phyloP scores from a whole-genome alignment of 164 flowering plant species.

The Tetrastigma voinierianum region DNA sequence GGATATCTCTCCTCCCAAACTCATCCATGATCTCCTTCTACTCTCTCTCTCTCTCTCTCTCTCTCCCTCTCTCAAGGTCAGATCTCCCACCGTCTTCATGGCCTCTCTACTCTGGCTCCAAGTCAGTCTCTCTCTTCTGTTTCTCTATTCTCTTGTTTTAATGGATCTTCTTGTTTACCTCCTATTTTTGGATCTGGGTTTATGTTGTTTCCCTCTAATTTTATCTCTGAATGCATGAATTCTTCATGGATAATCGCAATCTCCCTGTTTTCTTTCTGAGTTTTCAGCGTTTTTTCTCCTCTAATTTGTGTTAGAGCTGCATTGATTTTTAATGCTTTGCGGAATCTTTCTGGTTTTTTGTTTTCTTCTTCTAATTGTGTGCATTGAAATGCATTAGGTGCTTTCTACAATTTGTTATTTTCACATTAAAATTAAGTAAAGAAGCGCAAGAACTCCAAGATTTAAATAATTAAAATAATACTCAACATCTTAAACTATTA shows the following conservation, averaged over 20 bases:
- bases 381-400: too few relatives aligned
- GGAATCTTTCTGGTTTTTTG: too few relatives aligned
- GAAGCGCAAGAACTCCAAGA: too few relatives aligned
- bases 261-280: background rate
- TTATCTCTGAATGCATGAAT: background rate
- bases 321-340: too few relatives aligned
- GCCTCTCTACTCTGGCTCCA: conserved; percentile 53
- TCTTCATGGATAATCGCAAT: background rate
- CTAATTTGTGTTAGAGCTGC: too few relatives aligned
- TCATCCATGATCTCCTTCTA: conserved; percentile 34
- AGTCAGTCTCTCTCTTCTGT: conserved; percentile 25
- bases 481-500: too few relatives aligned
- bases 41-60: conserved; percentile 36
- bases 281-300: background rate
- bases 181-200: conserved; percentile 26
- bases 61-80: conserved; percentile 38
- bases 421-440: too few relatives aligned
- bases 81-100: conserved; percentile 64
- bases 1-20: too few relatives aligned
- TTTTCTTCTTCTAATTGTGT: too few relatives aligned
- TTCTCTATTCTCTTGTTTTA: background rate
- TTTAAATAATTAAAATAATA: too few relatives aligned
- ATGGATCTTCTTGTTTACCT: conserved; percentile 8
- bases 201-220: background rate
- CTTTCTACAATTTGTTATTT: too few relatives aligned